Evolutionary conservation across 2,329 filamentous ascomycete genomes (phyloP).

Genomic region (Botryotinia narcissicola): DNA sequence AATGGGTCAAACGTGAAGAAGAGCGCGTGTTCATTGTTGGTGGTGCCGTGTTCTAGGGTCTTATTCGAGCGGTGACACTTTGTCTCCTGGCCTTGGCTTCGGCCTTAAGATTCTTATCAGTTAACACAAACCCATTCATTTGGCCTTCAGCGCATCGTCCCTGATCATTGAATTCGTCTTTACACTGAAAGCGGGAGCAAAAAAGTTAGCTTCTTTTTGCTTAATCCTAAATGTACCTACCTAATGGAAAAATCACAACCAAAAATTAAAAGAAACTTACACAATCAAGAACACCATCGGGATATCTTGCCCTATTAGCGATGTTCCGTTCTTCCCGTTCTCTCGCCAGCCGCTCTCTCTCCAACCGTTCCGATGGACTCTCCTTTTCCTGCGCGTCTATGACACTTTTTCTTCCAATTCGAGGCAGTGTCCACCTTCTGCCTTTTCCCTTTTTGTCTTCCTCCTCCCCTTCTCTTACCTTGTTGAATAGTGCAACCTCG

Average conservation of each 20-base stretch:
- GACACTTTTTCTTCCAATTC: neutral
- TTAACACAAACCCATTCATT: neutral
- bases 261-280: neutral
- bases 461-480: neutral
- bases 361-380: neutral
- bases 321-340: neutral
- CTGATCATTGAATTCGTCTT: neutral
- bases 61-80: neutral
- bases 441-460: neutral
- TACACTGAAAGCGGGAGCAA: neutral
- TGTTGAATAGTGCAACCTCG: neutral
- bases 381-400: neutral
- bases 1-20: slow-evolving; percentile 90
- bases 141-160: neutral
- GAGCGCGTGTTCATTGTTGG: slow-evolving; percentile 95
- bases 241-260: neutral
- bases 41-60: slow-evolving; percentile 70
- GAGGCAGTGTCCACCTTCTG: neutral
- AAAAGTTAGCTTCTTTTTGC: neutral
- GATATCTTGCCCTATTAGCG: neutral
- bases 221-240: neutral
- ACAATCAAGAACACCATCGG: neutral
- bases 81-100: neutral
- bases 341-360: neutral
- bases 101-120: neutral